Conservation (phyloP, 2,329 filamentous ascomycete genomes). For the Calonectria fujianensis region DNA sequence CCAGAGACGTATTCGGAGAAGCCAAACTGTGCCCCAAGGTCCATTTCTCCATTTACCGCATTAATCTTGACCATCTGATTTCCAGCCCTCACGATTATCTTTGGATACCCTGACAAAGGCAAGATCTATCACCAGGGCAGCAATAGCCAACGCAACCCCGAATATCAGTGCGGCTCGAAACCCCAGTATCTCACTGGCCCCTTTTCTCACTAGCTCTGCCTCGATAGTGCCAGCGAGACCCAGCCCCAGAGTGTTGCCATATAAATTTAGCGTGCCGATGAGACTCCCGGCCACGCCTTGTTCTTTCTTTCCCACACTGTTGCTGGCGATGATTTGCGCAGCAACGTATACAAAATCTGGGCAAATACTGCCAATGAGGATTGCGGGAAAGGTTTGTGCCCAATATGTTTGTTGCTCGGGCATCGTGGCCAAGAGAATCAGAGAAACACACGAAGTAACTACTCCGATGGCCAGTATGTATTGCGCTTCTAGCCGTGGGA, state of each 20-base stretch:
- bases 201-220: conserved; percentile 43
- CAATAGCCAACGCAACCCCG: conserved; percentile 6
- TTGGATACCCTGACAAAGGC: conserved; percentile 16
- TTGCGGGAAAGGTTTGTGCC: conserved; percentile 64
- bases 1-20: no score
- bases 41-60: no score
- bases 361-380: conserved; percentile 59
- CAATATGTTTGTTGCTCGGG: conserved; percentile 65
- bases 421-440: conserved; percentile 62
- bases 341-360: conserved; percentile 71
- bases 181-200: not conserved
- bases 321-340: conserved; percentile 72
- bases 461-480: conserved; percentile 68
- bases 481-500: conserved; percentile 67
- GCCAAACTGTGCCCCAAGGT: no score
- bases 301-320: conserved; percentile 67
- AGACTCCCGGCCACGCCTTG: conserved; percentile 71
- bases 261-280: conserved; percentile 63
- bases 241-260: conserved; percentile 57
- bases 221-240: conserved; percentile 61
- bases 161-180: not conserved
- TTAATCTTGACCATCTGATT: not conserved
- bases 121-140: not conserved
- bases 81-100: conserved; percentile 16
- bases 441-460: not conserved